Evolutionary conservation across 345 rosid genomes (phyloP), one percentile per base, ranked within the genome.

Genomic region (Populus simonii): DNA sequence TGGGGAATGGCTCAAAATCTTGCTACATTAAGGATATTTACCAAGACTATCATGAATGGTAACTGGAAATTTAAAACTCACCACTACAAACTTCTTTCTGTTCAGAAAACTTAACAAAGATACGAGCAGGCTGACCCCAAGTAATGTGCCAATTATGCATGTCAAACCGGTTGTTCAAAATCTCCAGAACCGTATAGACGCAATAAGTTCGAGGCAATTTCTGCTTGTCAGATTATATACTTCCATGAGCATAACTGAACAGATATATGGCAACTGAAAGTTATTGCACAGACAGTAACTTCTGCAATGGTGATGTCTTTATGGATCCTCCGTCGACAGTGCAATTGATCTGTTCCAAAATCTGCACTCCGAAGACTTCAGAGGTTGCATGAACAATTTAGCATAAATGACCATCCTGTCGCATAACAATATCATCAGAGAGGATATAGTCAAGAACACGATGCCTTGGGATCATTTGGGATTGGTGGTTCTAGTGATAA

Each of bases 191-290:
- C 0, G 1, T 23, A 11, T 66, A 36, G 55, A 67, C 68, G 76
- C 49, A 75, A n/a, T 35, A n/a, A 70, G 49, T 71, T 53, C 23
- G 13, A 53, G 74, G 22, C 63, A 57, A 72, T 57, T 75, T 72
- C 78, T 38, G 69, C 27, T 68, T 5, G 41, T 74, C 63, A 70
- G 36, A 74, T 63, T 61, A 70, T 47, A 35, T 15, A 62, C n/a
- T 66, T 57, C 55, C 18, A 47, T 6, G 17, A 8, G 31, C 55
- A 29, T 76, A 62, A 47, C 69, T 1, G 23, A 9, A 57, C 41
- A 36, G 59, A 33, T 23, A 62, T 13, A 53, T 7, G 38, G 47
- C 25, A 31, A 20, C 22, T 5, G 43, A 51, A 3, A 6, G 33
- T 36, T 31, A 8, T 22, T 15, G 41, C 18, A 71, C 73, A 25